These are phyloP conservation scores for Fabrea salina DNA, from an alignment of 169 alveolate species.

Conservation along the genomic window DNA sequence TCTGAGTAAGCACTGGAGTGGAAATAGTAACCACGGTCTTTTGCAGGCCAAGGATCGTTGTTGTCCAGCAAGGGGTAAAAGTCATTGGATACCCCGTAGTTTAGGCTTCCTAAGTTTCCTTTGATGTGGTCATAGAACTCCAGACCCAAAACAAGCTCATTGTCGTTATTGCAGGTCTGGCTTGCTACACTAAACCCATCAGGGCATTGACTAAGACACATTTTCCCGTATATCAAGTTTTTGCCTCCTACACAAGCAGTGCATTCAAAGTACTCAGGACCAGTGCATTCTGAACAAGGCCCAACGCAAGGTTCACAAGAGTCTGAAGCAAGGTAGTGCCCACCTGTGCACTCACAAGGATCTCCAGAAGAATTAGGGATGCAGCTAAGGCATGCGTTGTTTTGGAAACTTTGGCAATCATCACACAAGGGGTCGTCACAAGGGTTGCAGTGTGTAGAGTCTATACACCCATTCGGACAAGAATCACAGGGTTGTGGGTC, in stretches of 20 bases:
- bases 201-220: background rate
- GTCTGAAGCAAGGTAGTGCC: background rate
- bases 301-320: background rate
- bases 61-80: background rate
- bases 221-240: background rate
- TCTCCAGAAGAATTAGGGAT: background rate
- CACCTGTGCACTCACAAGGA: background rate
- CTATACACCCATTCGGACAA: background rate
- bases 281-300: background rate
- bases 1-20: background rate
- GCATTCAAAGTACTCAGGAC: background rate
- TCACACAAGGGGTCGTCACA: background rate
- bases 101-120: too few relatives aligned
- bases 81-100: too few relatives aligned
- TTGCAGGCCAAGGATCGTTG: slow-evolving; percentile 11
- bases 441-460: background rate
- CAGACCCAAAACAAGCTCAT: too few relatives aligned
- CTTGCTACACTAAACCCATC: too few relatives aligned
- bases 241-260: background rate
- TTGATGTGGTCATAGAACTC: too few relatives aligned
- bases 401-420: background rate
- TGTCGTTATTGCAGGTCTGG: too few relatives aligned
- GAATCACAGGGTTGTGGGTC: background rate
- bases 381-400: background rate
- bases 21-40: slow-evolving; percentile 5